Conservation (phyloP, 2,329 filamentous ascomycete genomes). For the Phaeosphaeria sp. region DNA sequence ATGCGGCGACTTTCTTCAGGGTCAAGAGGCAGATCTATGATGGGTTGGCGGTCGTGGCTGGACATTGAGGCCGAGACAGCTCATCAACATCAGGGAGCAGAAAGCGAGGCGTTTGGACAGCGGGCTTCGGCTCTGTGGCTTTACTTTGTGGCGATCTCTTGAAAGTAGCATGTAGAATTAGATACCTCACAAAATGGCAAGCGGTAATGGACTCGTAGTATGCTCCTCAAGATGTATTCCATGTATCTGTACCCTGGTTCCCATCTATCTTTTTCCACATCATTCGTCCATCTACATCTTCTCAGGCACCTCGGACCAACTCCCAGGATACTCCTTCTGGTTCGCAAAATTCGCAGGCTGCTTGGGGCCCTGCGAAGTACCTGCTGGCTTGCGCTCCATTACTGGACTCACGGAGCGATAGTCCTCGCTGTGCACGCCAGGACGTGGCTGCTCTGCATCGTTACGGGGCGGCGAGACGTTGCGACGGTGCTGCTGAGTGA, state of each 20-base stretch:
- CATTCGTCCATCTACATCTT: not conserved
- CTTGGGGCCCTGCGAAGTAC: not conserved
- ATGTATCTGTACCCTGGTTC: no score
- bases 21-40: conserved; percentile 94
- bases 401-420: not conserved
- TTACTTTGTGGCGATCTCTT: not conserved
- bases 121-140: not conserved
- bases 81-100: no score
- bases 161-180: not conserved
- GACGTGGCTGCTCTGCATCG: not conserved
- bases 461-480: not conserved
- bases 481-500: not conserved
- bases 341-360: not conserved
- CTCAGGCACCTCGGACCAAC: not conserved
- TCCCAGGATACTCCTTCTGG: not conserved
- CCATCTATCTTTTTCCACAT: not conserved
- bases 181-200: not conserved
- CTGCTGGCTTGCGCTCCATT: not conserved
- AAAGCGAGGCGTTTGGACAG: not conserved
- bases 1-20: conserved; percentile 75
- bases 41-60: conserved; percentile 87
- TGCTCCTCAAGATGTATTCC: not conserved
- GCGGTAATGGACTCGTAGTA: not conserved
- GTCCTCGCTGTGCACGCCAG: not conserved
- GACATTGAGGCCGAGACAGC: conserved; percentile 55